A percentile compares a stretch with the other conserved stretches of the same genome.
phyloP scores from a whole-genome alignment of 805 yeast genomes.

The Metschnikowia anglica region DNA sequence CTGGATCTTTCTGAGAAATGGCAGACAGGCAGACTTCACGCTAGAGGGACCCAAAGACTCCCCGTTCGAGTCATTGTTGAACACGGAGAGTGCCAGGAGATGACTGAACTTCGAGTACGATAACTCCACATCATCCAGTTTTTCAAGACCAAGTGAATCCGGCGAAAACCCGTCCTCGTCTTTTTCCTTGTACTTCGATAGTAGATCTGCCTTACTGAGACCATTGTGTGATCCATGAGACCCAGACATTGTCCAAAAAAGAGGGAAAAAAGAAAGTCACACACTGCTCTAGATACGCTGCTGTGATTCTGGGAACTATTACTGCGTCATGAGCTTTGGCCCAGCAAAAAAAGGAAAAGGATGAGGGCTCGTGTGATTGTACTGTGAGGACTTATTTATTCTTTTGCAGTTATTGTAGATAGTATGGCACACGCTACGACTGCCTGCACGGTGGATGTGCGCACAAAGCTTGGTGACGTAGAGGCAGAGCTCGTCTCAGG shows the following conservation, averaged over 20 bases:
- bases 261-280: no score
- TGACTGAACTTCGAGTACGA: constrained; percentile 42
- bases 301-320: no score
- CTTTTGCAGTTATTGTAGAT: no score
- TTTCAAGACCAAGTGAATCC: constrained; percentile 31
- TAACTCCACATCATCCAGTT: constrained; percentile 26
- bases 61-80: constrained; percentile 8
- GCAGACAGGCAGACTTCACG: constrained; percentile 20
- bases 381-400: no score
- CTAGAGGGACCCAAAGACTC: constrained; percentile 1
- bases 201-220: constrained; percentile 12
- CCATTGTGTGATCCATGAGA: not conserved
- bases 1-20: constrained; percentile 33
- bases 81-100: constrained; percentile 25
- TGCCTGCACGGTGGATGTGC: no score
- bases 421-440: no score
- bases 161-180: constrained; percentile 21
- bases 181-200: constrained; percentile 13
- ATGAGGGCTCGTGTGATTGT: no score
- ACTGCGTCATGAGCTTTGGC: no score
- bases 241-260: constrained; percentile 1
- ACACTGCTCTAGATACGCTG: no score
- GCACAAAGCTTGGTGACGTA: no score
- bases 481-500: no score
- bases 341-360: no score